Percentiles rank a stretch among this genome's conserved stretches.
Evolutionary conservation across 768 basidiomycete species (phyloP).

Genomic region (Leccinellum rugosiceps): DNA sequence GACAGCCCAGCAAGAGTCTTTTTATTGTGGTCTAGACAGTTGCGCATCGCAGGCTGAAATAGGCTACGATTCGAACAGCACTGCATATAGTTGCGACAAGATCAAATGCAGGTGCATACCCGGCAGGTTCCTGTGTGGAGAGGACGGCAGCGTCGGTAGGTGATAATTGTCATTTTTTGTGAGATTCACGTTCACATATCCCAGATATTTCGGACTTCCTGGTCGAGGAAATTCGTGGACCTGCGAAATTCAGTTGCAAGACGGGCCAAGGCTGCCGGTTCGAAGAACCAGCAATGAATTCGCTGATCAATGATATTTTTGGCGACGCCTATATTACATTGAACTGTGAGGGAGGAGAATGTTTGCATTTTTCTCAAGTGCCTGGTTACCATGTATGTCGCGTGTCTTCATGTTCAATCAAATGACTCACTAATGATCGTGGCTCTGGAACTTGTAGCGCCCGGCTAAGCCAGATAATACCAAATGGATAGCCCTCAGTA

Average conservation of each 20-base stretch:
- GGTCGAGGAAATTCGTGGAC: conserved; percentile 84
- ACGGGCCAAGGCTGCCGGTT: conserved; percentile 77
- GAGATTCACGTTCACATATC: not conserved
- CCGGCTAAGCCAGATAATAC: conserved; percentile 85
- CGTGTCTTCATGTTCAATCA: not conserved
- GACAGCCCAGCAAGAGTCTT: conserved; percentile 92
- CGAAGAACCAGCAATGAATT: conserved; percentile 96
- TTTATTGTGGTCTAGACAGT: conserved; percentile 83
- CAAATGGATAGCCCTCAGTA: conserved; percentile 79
- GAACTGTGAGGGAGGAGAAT: conserved; percentile 86
- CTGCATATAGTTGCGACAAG: conserved; percentile 75
- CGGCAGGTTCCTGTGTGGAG: conserved; percentile 90
- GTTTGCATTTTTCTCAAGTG: conserved; percentile 88
- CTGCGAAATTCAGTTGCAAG: conserved; percentile 80
- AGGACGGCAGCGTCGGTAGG: conserved; percentile 89
- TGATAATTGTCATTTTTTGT: conserved; percentile 12
- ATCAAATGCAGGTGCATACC: conserved; percentile 94
- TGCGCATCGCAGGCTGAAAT: conserved; percentile 51
- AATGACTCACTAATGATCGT: not conserved
- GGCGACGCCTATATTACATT: conserved; percentile 90
- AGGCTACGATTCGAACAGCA: conserved; percentile 67
- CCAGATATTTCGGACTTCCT: conserved; percentile 91
- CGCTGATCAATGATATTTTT: conserved; percentile 89
- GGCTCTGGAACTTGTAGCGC: conserved; percentile 36
- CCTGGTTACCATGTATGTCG: conserved; percentile 76